phyloP scores from a whole-genome alignment of 2,329 filamentous ascomycete species.

The Xylariaceae sp. region DNA sequence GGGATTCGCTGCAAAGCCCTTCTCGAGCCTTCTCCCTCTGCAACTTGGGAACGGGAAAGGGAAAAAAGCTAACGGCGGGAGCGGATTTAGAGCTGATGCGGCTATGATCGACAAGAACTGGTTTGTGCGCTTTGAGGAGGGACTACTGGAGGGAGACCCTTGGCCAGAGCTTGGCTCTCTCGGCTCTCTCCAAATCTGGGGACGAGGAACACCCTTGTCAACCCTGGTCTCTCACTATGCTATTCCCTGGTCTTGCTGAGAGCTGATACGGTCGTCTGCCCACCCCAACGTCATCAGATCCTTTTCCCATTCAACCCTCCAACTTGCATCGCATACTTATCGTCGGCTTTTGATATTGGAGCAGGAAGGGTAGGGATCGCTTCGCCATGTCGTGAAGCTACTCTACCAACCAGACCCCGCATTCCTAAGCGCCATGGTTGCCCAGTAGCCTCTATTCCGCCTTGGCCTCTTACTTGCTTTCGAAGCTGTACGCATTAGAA shows the following conservation, averaged over 20 bases:
- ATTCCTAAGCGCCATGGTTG: constrained; percentile 3
- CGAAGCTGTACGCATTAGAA: constrained; percentile 1
- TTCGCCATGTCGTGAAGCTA: no score
- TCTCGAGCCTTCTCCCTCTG: no score
- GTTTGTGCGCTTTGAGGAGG: constrained; percentile 20
- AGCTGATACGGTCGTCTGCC: constrained; percentile 28
- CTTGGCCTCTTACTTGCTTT: constrained; percentile 10
- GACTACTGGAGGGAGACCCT: no score
- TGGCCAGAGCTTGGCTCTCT: no score
- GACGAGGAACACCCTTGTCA: constrained; percentile 21
- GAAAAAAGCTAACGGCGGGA: constrained; percentile 15
- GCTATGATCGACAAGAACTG: constrained; percentile 19
- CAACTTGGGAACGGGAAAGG: no score
- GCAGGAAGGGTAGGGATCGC: constrained; percentile 2
- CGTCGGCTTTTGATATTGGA: not conserved
- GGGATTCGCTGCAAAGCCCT: constrained; percentile 3
- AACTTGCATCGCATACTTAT: not conserved
- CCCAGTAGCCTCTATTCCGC: constrained; percentile 13
- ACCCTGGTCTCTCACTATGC: constrained; percentile 1
- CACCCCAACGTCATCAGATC: constrained; percentile 29
- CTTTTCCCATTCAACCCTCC: constrained; percentile 20
- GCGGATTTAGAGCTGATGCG: constrained; percentile 20
- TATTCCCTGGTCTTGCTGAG: constrained; percentile 8
- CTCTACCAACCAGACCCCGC: constrained; percentile 2
- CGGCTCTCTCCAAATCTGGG: not conserved